Evolutionary conservation across 129 eudicot species (phyloP).

Genomic region (Heracleum sosnowskyi): DNA sequence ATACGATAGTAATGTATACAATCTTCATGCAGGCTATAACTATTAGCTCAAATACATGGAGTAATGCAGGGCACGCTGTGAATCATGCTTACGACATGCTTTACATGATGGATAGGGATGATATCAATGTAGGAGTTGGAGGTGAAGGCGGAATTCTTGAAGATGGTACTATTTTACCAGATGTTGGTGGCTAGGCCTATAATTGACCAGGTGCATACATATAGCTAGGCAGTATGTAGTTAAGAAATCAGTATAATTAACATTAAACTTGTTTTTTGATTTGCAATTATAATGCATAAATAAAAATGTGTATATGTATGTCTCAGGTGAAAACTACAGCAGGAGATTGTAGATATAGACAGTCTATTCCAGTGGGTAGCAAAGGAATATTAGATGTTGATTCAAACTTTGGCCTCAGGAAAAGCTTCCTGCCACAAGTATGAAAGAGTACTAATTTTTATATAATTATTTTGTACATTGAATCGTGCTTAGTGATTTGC

Average conservation of each 20-base stretch:
- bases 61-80: conserved; percentile 79
- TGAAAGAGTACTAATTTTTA: too few species aligned
- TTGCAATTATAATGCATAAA: not conserved
- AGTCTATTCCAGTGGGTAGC: conserved; percentile 67
- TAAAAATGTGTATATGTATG: not conserved
- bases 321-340: conserved; percentile 60
- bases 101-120: conserved; percentile 87
- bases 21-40: conserved; percentile 55
- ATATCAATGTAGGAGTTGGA: conserved; percentile 76
- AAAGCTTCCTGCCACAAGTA: conserved; percentile 82
- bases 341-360: conserved; percentile 83
- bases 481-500: not conserved
- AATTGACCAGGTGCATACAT: conserved; percentile 61
- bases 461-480: not conserved
- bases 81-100: conserved; percentile 79
- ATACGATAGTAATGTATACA: not conserved
- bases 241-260: too few species aligned
- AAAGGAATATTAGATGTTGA: conserved; percentile 68
- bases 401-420: conserved; percentile 68
- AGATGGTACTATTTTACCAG: conserved; percentile 54
- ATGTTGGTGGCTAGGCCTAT: conserved; percentile 92
- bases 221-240: too few species aligned
- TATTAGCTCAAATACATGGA: conserved; percentile 69
- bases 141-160: conserved; percentile 86
- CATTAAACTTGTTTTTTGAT: not conserved